phyloP scores from a whole-genome alignment of 768 basidiomycete genomes.

The Tremella yokohamensis region DNA sequence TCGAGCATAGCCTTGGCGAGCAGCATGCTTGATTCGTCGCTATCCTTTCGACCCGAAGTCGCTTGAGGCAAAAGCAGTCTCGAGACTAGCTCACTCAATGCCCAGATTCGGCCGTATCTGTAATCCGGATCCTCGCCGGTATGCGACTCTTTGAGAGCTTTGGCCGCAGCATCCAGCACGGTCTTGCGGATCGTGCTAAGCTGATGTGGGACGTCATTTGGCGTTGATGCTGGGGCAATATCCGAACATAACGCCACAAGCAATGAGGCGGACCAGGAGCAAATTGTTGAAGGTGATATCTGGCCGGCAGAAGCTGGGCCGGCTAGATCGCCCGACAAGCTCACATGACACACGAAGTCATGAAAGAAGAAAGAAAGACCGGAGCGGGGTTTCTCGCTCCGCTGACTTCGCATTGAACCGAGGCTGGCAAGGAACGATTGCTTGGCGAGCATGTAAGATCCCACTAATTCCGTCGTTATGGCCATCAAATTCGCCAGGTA shows the following conservation, averaged over 20 bases:
- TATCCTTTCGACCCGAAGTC: constrained; percentile 53
- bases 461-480: constrained; percentile 75
- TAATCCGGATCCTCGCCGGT: constrained; percentile 60
- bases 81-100: constrained; percentile 80
- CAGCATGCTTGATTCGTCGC: constrained; percentile 76
- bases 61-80: constrained; percentile 74
- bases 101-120: constrained; percentile 83
- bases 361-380: constrained; percentile 71
- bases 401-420: neutral
- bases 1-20: constrained; percentile 98
- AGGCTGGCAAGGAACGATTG: constrained; percentile 71
- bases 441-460: constrained; percentile 91
- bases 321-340: constrained; percentile 61
- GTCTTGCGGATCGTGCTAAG: constrained; percentile 86
- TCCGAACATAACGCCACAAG: constrained; percentile 92
- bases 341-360: constrained; percentile 74
- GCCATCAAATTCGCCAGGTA: constrained; percentile 34
- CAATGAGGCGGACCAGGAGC: constrained; percentile 59
- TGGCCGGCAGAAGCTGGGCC: constrained; percentile 12
- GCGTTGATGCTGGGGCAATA: constrained; percentile 61
- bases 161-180: constrained; percentile 81
- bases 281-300: constrained; percentile 1
- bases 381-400: constrained; percentile 55
- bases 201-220: constrained; percentile 72
- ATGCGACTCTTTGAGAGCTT: constrained; percentile 74